Percentiles rank a stretch among this genome's conserved stretches.
These are phyloP conservation scores for Begonia peltatifolia DNA, from an alignment of 306 rosid species.

Conservation along the genomic window DNA sequence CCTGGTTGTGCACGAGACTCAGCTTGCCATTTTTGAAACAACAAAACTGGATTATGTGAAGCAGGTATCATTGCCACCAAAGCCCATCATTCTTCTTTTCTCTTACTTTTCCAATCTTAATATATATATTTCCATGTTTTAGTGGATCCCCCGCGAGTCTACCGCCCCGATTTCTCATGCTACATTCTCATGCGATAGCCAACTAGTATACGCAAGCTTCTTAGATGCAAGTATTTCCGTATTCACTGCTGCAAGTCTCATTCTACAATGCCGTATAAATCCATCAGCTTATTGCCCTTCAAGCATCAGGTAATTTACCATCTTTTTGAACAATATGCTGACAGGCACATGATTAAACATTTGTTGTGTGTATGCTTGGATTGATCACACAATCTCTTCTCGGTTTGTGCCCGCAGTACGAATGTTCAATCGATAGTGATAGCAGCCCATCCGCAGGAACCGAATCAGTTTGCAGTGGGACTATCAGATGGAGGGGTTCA, in stretches of 20 bases:
- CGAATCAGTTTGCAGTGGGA: slow-evolving; percentile 85
- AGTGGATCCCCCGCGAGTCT: slow-evolving; percentile 74
- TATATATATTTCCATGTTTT: slow-evolving; percentile 8
- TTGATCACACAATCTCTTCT: not conserved
- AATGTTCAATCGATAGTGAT: slow-evolving; percentile 64
- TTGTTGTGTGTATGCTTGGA: too few species aligned
- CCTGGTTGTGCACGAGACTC: slow-evolving; percentile 92
- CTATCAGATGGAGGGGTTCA: slow-evolving; percentile 70
- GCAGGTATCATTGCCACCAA: slow-evolving; percentile 38
- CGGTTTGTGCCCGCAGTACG: slow-evolving; percentile 27
- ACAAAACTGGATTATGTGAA: slow-evolving; percentile 61
- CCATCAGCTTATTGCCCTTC: slow-evolving; percentile 72
- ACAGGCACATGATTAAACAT: too few species aligned
- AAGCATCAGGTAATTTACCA: slow-evolving; percentile 45
- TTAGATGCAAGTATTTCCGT: slow-evolving; percentile 67
- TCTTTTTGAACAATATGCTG: too few species aligned
- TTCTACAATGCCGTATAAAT: slow-evolving; percentile 72
- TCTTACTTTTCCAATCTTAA: slow-evolving; percentile 2
- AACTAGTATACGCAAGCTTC: slow-evolving; percentile 78
- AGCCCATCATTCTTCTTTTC: not conserved
- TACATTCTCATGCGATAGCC: slow-evolving; percentile 94
- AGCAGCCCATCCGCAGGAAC: slow-evolving; percentile 88
- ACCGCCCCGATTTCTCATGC: slow-evolving; percentile 86
- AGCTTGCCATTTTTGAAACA: slow-evolving; percentile 78
- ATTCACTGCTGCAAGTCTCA: slow-evolving; percentile 60